A percentile compares a stretch with the other conserved stretches of the same genome.
These are phyloP conservation scores for Saccharomyces eubayanus DNA, from an alignment of 805 yeast genomes.

Conservation along the genomic window DNA sequence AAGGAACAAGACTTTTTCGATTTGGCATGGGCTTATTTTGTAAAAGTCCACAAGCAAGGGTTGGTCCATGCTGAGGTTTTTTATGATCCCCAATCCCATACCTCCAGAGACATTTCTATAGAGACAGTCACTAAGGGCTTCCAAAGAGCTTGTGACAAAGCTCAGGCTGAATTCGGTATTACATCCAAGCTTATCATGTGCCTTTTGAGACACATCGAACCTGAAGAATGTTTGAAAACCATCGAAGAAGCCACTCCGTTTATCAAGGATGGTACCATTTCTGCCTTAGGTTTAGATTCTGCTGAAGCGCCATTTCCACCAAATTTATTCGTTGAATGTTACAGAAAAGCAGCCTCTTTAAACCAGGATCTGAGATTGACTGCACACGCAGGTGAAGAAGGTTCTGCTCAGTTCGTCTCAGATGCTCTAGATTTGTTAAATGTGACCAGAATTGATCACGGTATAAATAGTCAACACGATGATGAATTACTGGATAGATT, in stretches of 20 bases:
- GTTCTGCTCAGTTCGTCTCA: conserved; percentile 59
- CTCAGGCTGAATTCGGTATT: conserved; percentile 51
- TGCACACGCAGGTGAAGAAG: conserved; percentile 90
- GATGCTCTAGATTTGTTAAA: conserved; percentile 50
- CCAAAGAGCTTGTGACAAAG: conserved; percentile 56
- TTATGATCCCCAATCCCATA: conserved; percentile 81
- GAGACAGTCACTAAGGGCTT: conserved; percentile 60
- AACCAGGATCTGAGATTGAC: conserved; percentile 55
- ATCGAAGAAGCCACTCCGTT: conserved; percentile 45
- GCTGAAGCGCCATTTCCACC: conserved; percentile 77
- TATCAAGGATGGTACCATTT: conserved; percentile 50
- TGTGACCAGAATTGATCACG: conserved; percentile 73
- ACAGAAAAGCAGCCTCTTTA: conserved; percentile 37
- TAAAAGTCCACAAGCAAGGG: conserved; percentile 50
- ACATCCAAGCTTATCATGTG: conserved; percentile 74
- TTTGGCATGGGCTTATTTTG: conserved; percentile 66
- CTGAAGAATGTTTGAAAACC: conserved; percentile 48
- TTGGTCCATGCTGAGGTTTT: conserved; percentile 66
- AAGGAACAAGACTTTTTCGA: conserved; percentile 67
- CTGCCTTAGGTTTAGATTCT: conserved; percentile 78
- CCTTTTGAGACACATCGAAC: conserved; percentile 65
- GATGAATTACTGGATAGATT: conserved; percentile 47
- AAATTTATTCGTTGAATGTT: conserved; percentile 56
- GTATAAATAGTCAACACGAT: conserved; percentile 56
- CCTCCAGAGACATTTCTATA: conserved; percentile 53